Evolutionary conservation across 2,329 filamentous ascomycete genomes (phyloP), one percentile per base, ranked within the genome.

Genomic region (Arthrobotrys musiformis): DNA sequence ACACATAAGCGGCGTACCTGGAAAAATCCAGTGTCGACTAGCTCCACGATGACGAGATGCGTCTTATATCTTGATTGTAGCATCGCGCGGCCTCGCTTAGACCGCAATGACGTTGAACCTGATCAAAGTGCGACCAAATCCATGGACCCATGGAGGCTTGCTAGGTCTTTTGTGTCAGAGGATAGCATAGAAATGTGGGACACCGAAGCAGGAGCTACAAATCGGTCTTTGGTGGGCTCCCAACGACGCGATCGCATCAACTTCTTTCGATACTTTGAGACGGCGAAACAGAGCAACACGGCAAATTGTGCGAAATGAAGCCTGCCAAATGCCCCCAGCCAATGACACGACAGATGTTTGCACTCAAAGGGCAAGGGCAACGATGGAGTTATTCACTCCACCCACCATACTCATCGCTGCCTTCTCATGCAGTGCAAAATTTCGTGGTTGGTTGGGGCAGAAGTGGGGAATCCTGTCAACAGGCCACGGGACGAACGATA

Each of bases 341-440:
- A 72, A 72, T 72, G 17, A 48, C 48, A 70, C 44, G 28, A 54
- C 54, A 30, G 35, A 37, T 46, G 33, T 58, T 58, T 58, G 68
- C 37, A 64, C 40, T 26, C 54, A 17, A 58, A 72, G 68, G 68
- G 68, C 50, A 72, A 72, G 68, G 67, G 68, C 67, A 70, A 52
- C 56, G 33, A 70, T 54, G 17, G 26, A 46, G 4, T 11, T 33
- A 42, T 40, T 40, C 13, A 15, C 26, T 52, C 54, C 56, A 37
- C 67, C 46, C 37, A 60, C 67, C 67, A 64, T 50, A 13, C 64
- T 60, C 58, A 70, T 70, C 68, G 52, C 67, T 69, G 61, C 66
- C 56, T 62, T 48, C 48, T 54, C 35, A 35, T 58, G 62, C 42
- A 52, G 52, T 24, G 58, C 26, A 48, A 72, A 72, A 72, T 63